Evolutionary conservation across 2,329 filamentous ascomycete genomes (phyloP).

Genomic region (Phoma herbarum): DNA sequence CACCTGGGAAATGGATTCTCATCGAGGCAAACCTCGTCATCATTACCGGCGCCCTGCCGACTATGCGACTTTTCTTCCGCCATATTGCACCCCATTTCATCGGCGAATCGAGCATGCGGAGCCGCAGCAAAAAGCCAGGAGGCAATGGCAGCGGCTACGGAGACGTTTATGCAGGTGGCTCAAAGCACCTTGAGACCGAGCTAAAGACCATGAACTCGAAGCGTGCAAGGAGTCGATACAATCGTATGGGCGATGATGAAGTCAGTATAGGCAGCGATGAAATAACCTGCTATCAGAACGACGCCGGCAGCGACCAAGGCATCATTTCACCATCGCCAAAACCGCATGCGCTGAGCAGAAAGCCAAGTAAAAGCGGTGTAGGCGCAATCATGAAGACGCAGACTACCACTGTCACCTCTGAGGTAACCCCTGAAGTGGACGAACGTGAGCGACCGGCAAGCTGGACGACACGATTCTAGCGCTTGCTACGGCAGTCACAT

Average conservation of each 20-base stretch:
- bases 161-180: conserved; percentile 11
- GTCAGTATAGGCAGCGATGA: conserved; percentile 26
- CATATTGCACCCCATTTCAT: conserved; percentile 45
- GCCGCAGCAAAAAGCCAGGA: conserved; percentile 4
- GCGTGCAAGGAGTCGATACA: conserved; percentile 7
- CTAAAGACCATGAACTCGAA: conserved; percentile 21
- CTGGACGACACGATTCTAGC: too few relatives aligned
- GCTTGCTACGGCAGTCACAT: too few relatives aligned
- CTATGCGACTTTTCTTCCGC: conserved; percentile 53
- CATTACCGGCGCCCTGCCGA: conserved; percentile 54
- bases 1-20: conserved; percentile 32
- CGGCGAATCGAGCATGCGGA: conserved; percentile 21
- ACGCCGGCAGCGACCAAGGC: not conserved
- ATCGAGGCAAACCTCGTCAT: conserved; percentile 55
- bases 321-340: not conserved
- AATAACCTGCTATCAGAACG: conserved; percentile 1
- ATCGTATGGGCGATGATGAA: conserved; percentile 18
- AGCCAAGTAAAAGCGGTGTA: not conserved
- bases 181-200: conserved; percentile 3
- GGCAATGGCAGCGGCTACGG: not conserved
- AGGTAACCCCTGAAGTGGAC: conserved; percentile 6
- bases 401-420: conserved; percentile 10
- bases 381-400: conserved; percentile 16
- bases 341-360: not conserved
- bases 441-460: too few relatives aligned